Base-by-base conservation (phyloP, 2,329 filamentous ascomycete genomes). In the Colletotrichum camelliae region DNA sequence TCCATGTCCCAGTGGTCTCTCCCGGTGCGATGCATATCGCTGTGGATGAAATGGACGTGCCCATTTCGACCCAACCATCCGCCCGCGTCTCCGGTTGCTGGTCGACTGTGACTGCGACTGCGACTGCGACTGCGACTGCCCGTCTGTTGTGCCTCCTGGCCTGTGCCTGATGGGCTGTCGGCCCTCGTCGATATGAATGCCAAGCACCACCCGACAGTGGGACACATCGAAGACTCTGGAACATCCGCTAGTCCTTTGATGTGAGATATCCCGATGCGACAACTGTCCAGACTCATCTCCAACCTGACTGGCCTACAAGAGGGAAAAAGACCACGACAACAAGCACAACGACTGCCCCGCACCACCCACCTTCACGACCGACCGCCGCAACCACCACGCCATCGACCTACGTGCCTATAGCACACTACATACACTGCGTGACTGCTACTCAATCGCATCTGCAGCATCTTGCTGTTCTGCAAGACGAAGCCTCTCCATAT, bases 51-150 rank as follows among this genome's bases (percentile, higher is more conserved):
- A 48, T 60, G 31, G 27, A 21, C 55, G 29, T 29, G 66, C 52
- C 39, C 61, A 67, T 67, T 72, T 75, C 68, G 62, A 72, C 72
- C 72, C 72, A 75, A 75, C 68, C 61, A 33, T 52, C 67, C 55
- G 24, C 55, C 39, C 62, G 68, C 69, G 35, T 72, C 68, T 70
- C 58, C 33, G 61, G 68, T 33, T 64, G 71, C 70, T 39, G 16
- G 48, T 31, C 58, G 55, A 9, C 24, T 27, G 24, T 3, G 24
- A 27, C 24, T 27, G 24, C 24, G 24, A 27, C 69, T 72, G 24
- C 24, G 24, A 27, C 24, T 27, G 24, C 24, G 24, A 27, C 69
- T 72, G 69, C 69, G 55, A n/a, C 37, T 57, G 43, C 43, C 39
- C 64, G 33, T 70, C 64, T 72, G 55, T 33, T 43, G 72, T 74